Base-by-base conservation (phyloP, 1,284 basidiomycete species). In the Pseudomicrostroma phylloplanum region DNA sequence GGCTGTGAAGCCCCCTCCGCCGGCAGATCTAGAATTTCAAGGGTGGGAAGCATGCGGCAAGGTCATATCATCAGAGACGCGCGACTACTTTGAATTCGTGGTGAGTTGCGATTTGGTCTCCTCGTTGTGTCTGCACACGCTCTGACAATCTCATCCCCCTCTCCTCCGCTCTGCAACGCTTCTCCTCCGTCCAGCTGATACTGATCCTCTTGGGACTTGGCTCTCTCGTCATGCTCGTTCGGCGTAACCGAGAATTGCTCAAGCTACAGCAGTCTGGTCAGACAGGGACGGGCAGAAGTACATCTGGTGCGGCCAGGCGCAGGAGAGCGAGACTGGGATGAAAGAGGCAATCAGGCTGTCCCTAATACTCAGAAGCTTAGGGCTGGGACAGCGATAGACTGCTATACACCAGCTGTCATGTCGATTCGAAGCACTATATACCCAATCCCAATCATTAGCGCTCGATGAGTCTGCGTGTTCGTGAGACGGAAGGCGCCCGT, bases 41-140 rank as follows among this genome's bases (percentile, higher is more conserved):
- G 69, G 67, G 7, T 68, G 61, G 57, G 67, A 68, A 57, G 67
- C 69, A 1, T 70, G 69, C 56, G 67, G 67, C 9, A 70, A 70
- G 40, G 63, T 62, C 17, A 64, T 65, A 21, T 61, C 51, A n/a
- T 49, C 63, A 39, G 69, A 70, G 46, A 65, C 67, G 0, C 26
- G 62, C 6, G 69, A 70, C 57, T 70, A 67, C 59, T 62, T 68
- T 51, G 67, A 68, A 36, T 64, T 70, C 59, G 65, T 70, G 21
- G 65, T 66, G 51, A 58, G 63, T 56, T 4, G 36, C 30, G 11
- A n/a, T 6, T 12, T 2, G 12, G 9, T 21, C 25, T 13, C 26
- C 25, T 17, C 43, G 46, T 13, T 58, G 51, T 23, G 6, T 15
- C 15, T 26, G 51, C 6, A 4, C 51, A 48, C 12, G n/a, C 17